These are phyloP conservation scores for Aspergillus pseudoglaucus DNA, from an alignment of 2,329 filamentous ascomycete genomes.

Conservation along the genomic window DNA sequence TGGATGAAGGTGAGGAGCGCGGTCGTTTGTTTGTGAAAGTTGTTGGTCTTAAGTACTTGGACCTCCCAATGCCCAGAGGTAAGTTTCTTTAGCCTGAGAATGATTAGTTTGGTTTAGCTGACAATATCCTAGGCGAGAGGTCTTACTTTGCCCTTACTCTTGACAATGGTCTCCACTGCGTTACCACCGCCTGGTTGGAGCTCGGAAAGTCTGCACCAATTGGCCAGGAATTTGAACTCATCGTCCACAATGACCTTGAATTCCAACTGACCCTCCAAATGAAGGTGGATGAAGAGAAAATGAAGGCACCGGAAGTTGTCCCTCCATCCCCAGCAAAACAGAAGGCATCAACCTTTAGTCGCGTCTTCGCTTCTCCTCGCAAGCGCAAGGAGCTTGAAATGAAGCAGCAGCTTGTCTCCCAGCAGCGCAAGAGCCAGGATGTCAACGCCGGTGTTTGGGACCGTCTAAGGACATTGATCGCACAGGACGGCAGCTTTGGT, in stretches of 20 bases:
- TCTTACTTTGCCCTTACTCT: constrained; percentile 93
- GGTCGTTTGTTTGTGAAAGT: constrained; percentile 96
- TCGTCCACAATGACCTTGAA: constrained; percentile 95
- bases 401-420: constrained; percentile 74
- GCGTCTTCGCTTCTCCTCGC: constrained; percentile 88
- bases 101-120: not conserved
- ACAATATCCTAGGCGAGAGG: constrained; percentile 60
- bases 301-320: constrained; percentile 41
- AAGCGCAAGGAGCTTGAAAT: constrained; percentile 93
- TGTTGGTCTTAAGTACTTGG: constrained; percentile 93
- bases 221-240: constrained; percentile 95
- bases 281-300: constrained; percentile 76
- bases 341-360: constrained; percentile 84
- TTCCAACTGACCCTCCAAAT: constrained; percentile 97
- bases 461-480: constrained; percentile 76
- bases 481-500: constrained; percentile 87
- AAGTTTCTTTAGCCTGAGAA: constrained; percentile 34
- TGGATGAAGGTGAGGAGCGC: constrained; percentile 76
- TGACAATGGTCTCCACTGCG: constrained; percentile 97
- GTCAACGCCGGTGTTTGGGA: constrained; percentile 62
- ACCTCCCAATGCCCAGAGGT: constrained; percentile 86
- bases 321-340: constrained; percentile 56
- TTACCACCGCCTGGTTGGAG: constrained; percentile 93
- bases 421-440: constrained; percentile 63
- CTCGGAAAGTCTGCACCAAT: constrained; percentile 87